Evolutionary conservation across 768 basidiomycete species (phyloP), one percentile per base, ranked within the genome.

Genomic region (Termitomyces sp.): DNA sequence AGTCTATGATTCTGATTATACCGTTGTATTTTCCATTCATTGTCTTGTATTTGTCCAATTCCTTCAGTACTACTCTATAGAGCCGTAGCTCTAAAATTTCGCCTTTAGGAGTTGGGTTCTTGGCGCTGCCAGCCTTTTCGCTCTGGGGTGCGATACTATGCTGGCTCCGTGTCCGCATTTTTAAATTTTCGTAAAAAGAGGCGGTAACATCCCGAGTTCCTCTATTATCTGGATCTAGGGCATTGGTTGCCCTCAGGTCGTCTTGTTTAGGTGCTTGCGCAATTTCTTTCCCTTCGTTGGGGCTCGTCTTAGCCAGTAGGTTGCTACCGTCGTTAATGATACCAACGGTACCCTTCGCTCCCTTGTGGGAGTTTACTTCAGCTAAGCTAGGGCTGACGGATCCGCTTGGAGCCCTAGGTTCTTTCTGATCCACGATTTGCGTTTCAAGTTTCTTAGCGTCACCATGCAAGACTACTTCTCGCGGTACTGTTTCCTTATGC

Each of bases 191-290:
- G 5, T 31, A 2, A 4, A 27, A 2, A 48, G 47, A 48, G 47
- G 47, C 47, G 47, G 47, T 48, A 31, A 12, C 47, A 48, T 48
- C 47, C 47, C 47, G 47, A 48, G 30, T 48, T 48, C 47, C 47
- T 4, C 47, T 11, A n/a, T 48, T 48, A n/a, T 4, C 47, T 48
- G 6, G 47, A 48, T 48, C n/a, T 48, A n/a, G 30, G 47, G 47
- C 47, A 27, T 2, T 27, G 27, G 27, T 2, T 27, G 30, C 47
- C 47, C 47, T 31, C 27, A 30, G 31, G 47, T 30, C 31, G 11
- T 48, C 47, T 48, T 48, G 47, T 48, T 48, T 48, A 48, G 47
- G 47, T 48, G 47, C 47, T 48, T 48, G 47, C 47, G 47, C 47
- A 48, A 48, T 48, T 48, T 7, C 30, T n/a, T 48, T 31, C 47